Evolutionary conservation across 83 land plant genomes (phyloP).

Genomic region (Larix sibirica): DNA sequence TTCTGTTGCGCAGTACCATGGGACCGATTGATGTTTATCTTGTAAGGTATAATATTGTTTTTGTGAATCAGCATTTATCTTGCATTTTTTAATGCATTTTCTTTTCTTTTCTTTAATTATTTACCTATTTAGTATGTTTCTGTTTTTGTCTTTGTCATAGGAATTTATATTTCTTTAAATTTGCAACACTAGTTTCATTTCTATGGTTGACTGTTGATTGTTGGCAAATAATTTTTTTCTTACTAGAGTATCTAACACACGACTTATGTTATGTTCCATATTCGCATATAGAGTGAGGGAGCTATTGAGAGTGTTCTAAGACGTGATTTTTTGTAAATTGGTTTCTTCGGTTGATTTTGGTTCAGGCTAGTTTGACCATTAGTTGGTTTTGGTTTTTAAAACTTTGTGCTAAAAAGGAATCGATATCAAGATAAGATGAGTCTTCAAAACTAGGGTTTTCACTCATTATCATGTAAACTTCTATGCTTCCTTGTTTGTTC

Average conservation of each 20-base stretch:
- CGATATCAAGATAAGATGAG: too few relatives aligned
- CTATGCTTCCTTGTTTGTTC: too few relatives aligned
- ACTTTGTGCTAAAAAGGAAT: too few relatives aligned
- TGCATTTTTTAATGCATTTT: neutral
- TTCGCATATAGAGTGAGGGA: too few relatives aligned
- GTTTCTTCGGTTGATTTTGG: too few relatives aligned
- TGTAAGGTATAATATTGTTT: constrained; percentile 64
- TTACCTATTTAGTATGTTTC: neutral
- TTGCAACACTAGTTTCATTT: neutral
- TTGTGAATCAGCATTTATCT: neutral
- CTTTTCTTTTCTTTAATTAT: neutral
- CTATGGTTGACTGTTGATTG: neutral
- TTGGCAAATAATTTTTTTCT: neutral
- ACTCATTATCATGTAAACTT: too few relatives aligned
- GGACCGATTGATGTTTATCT: constrained; percentile 98
- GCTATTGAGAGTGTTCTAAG: too few relatives aligned
- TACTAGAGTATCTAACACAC: neutral
- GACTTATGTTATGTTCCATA: too few relatives aligned
- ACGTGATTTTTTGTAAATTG: too few relatives aligned
- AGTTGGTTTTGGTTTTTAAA: too few relatives aligned
- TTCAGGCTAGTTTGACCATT: too few relatives aligned
- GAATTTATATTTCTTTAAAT: neutral
- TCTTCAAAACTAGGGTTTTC: too few relatives aligned
- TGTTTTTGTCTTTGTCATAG: neutral
- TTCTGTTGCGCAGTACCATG: constrained; percentile 85